Conservation (phyloP, 2,329 filamentous ascomycete genomes). For the Ophiocordyceps sinensis region DNA sequence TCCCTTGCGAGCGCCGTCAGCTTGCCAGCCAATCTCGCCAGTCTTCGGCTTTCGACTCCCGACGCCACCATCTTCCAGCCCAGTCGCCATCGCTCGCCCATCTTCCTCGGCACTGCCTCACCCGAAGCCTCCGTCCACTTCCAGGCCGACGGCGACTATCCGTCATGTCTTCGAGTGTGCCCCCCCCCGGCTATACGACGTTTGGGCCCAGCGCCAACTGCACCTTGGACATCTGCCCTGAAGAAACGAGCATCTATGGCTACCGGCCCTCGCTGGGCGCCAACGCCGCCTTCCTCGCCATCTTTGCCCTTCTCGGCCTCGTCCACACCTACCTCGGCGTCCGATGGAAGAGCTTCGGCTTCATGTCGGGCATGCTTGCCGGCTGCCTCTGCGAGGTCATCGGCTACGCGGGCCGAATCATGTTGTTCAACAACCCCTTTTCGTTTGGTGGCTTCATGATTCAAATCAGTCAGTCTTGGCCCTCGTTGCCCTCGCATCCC, state of each 20-base stretch:
- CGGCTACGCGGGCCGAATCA: conserved; percentile 46
- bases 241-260: conserved; percentile 33
- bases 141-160: too few relatives aligned
- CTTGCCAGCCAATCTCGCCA: too few relatives aligned
- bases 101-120: too few relatives aligned
- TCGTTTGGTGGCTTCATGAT: conserved; percentile 45
- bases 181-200: conserved; percentile 8
- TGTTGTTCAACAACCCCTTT: conserved; percentile 44
- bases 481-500: too few relatives aligned
- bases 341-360: conserved; percentile 32
- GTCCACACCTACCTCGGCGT: conserved; percentile 30
- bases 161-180: conserved; percentile 1
- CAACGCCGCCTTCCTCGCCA: conserved; percentile 34
- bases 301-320: conserved; percentile 29
- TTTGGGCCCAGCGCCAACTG: conserved; percentile 33
- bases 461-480: conserved; percentile 37
- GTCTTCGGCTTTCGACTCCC: too few relatives aligned
- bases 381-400: conserved; percentile 44
- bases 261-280: conserved; percentile 39
- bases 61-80: too few relatives aligned
- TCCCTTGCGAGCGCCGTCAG: too few relatives aligned
- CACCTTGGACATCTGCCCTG: conserved; percentile 30
- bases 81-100: too few relatives aligned
- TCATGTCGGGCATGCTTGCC: conserved; percentile 35
- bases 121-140: too few relatives aligned